phyloP scores from a whole-genome alignment of 169 alveolate genomes.

The Eimeria sp. region DNA sequence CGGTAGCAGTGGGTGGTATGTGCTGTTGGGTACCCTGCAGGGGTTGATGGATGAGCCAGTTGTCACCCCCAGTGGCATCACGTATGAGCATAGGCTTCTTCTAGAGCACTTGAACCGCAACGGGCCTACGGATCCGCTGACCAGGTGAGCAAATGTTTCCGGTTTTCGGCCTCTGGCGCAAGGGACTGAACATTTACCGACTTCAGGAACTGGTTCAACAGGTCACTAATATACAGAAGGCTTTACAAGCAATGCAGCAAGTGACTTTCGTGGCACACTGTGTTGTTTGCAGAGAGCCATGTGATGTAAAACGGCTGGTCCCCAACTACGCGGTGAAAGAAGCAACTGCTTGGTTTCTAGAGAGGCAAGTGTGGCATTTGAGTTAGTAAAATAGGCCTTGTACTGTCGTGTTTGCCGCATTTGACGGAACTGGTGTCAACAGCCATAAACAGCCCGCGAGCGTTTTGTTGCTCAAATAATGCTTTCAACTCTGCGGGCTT shows the following conservation, averaged over 20 bases:
- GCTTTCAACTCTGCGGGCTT: not conserved
- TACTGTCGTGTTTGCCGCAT: not conserved
- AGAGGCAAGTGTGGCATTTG: constrained; percentile 78
- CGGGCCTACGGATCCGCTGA: constrained; percentile 92
- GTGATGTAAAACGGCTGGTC: constrained; percentile 82
- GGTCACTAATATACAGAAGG: not conserved
- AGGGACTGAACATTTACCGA: too few relatives aligned
- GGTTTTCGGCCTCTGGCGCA: not conserved
- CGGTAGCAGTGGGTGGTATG: not conserved
- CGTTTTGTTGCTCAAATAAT: too few relatives aligned
- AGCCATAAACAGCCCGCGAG: not conserved
- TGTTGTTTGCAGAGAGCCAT: constrained; percentile 86
- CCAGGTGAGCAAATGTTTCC: constrained; percentile 78
- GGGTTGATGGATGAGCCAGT: constrained; percentile 93
- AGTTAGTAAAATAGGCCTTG: not conserved
- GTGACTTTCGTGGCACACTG: not conserved
- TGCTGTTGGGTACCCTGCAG: constrained; percentile 75
- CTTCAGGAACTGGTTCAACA: not conserved
- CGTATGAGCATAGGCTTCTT: constrained; percentile 90
- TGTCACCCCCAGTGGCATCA: constrained; percentile 92
- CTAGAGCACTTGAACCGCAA: constrained; percentile 90
- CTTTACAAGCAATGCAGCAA: not conserved
- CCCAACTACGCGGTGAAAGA: constrained; percentile 93
- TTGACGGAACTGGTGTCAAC: not conserved
- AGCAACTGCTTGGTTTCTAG: constrained; percentile 89